Percentiles rank a stretch among this genome's conserved stretches.
These are phyloP conservation scores for Pholiota molesta DNA, from an alignment of 768 basidiomycete genomes.

Conservation along the genomic window DNA sequence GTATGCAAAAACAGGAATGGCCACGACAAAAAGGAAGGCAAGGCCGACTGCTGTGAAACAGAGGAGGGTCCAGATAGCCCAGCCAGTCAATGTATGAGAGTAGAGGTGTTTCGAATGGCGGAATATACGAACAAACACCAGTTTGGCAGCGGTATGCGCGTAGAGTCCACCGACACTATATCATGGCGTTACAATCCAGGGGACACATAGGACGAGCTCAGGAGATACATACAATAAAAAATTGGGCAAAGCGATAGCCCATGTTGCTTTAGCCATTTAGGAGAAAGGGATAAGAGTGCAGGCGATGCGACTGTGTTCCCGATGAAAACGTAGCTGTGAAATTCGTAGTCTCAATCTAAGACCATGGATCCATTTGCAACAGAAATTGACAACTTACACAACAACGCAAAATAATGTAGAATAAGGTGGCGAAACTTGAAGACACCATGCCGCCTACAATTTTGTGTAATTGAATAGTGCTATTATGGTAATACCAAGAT, in stretches of 20 bases:
- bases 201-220: background rate
- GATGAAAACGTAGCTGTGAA: conserved; percentile 7
- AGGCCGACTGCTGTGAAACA: conserved; percentile 9
- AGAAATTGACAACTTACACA: background rate
- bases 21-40: conserved; percentile 9
- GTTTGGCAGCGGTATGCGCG: conserved; percentile 10
- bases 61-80: conserved; percentile 4
- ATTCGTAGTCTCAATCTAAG: background rate
- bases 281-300: conserved; percentile 4
- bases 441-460: conserved; percentile 5
- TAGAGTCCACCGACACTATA: conserved; percentile 10
- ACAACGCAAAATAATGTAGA: conserved; percentile 11
- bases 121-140: conserved; percentile 11
- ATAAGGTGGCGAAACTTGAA: conserved; percentile 11
- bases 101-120: conserved; percentile 12
- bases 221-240: conserved; percentile 5
- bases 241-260: conserved; percentile 14
- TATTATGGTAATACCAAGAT: background rate
- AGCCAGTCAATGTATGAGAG: conserved; percentile 5
- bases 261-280: conserved; percentile 13
- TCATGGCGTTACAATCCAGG: background rate
- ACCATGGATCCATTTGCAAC: too few relatives aligned
- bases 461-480: too few relatives aligned
- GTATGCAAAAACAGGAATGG: conserved; percentile 11
- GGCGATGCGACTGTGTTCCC: conserved; percentile 11